These are phyloP conservation scores for Polytrichum commune DNA, from an alignment of 225 moss, liverwort and hornwort species.

Conservation along the genomic window DNA sequence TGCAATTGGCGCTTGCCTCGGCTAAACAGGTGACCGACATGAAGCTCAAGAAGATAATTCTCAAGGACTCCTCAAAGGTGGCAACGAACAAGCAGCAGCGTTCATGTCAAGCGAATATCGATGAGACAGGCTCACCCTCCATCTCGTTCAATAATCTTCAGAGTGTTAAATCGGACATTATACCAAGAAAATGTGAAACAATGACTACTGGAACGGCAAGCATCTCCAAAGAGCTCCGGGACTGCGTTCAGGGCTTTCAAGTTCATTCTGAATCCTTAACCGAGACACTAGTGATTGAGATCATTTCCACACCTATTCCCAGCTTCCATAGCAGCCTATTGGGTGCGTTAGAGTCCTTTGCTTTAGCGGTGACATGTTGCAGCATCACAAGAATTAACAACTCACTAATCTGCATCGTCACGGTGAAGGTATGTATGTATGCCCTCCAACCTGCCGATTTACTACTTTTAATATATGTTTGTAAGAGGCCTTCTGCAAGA, in stretches of 20 bases:
- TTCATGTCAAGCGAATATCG: background rate
- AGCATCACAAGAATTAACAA: slow-evolving; percentile 19
- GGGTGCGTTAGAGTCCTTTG: slow-evolving; percentile 30
- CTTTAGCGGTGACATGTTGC: slow-evolving; percentile 35
- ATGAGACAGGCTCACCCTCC: slow-evolving; percentile 10
- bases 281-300: slow-evolving; percentile 35
- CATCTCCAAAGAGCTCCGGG: slow-evolving; percentile 20
- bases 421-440: slow-evolving; percentile 30
- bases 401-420: slow-evolving; percentile 38
- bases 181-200: too few species aligned
- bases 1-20: slow-evolving; percentile 18
- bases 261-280: slow-evolving; percentile 33
- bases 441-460: background rate
- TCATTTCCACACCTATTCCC: slow-evolving; percentile 34
- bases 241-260: slow-evolving; percentile 35
- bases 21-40: slow-evolving; percentile 13
- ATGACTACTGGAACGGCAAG: background rate
- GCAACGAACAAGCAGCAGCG: background rate
- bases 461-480: background rate
- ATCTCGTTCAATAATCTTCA: slow-evolving; percentile 7
- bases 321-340: slow-evolving; percentile 36
- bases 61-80: slow-evolving; percentile 14
- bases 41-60: slow-evolving; percentile 22
- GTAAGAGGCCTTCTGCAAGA: background rate
- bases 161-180: background rate